Base-by-base conservation (phyloP, 2,329 filamentous ascomycete genomes). In the Pseudocercospora musae region DNA sequence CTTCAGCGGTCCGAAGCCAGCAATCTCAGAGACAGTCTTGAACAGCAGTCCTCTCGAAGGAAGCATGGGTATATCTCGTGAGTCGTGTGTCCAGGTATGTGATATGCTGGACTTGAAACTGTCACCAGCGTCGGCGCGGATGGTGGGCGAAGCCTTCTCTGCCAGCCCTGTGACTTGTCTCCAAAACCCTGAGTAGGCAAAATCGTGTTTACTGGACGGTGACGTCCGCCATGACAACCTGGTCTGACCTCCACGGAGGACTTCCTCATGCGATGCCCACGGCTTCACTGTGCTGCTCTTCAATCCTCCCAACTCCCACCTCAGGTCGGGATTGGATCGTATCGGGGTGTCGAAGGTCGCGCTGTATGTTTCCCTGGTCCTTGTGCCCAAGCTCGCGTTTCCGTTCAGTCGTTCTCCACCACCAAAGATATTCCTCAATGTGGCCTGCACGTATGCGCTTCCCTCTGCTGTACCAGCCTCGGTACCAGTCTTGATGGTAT, bases 221-320 rank as follows among this genome's bases (percentile, higher is more conserved):
- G 74, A 72, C 10, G 85, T 87, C 40, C 88, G 77, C 89, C 91
- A 98, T 42, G 87, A 86, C 44, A 96, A 81, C 68, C 91, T 92
- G 11, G 89, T 80, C 70, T 86, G 88, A 20, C 85, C 92, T 15
- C 93, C 92, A 72, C 89, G 91, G 20, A 96, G 79, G 2, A 89
- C 87, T 78, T 99, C 94, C 71, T 98, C 94, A 73, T 99, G 94
- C 67, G 91, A 95, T 21, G 95, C 92, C 90, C 92, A 98, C 11
- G 88, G 85, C 78, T 98, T 97, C 65, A 94, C 85, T 0, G 91
- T 96, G 49, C 91, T 88, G 65, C 57, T 63, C 91, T 96, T 9
- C 89, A 96, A 81, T 1, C 85, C 92, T 68, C 96, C 93, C 63
- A 96, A 71, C 68, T 94, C 89, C 64, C 92, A 81, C 64, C 89